phyloP scores from a whole-genome alignment of 1,139 yeast species.

The Eremothecium sinecaudum region DNA sequence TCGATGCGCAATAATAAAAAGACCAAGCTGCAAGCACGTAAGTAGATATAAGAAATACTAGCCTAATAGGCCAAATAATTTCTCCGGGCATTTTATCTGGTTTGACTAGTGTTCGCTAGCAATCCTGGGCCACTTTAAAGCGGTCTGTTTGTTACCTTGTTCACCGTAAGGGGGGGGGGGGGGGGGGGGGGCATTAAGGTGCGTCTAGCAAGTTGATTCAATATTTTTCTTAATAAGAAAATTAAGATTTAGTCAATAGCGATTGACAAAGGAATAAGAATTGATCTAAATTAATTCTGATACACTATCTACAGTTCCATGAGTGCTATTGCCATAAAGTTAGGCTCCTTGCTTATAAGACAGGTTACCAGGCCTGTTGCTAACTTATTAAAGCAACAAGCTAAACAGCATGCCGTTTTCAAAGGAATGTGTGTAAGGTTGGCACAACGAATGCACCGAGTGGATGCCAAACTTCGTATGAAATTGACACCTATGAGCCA shows the following conservation, averaged over 20 bases:
- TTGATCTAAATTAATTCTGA: too few species aligned
- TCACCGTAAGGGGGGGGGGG: too few species aligned
- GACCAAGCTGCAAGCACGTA: constrained; percentile 9
- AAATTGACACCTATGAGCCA: constrained; percentile 52
- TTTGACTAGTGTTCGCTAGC: too few species aligned
- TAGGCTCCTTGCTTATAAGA: constrained; percentile 63
- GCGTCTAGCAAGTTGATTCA: too few species aligned
- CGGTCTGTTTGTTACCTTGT: too few species aligned
- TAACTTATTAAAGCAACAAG: constrained; percentile 60
- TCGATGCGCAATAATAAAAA: constrained; percentile 6
- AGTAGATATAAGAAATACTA: constrained; percentile 8
- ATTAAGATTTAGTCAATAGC: too few species aligned
- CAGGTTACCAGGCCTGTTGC: constrained; percentile 82
- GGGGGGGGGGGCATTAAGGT: too few species aligned
- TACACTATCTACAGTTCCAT: too few species aligned
- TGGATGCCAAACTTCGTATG: constrained; percentile 58
- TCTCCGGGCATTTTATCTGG: constrained; percentile 1
- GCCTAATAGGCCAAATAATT: constrained; percentile 1
- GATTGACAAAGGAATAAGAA: too few species aligned
- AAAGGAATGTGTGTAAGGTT: constrained; percentile 52
- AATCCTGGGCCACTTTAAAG: too few species aligned
- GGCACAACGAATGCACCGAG: constrained; percentile 65
- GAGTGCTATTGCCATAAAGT: constrained; percentile 52
- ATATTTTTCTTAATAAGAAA: too few species aligned
- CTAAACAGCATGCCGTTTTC: constrained; percentile 64